Evolutionary conservation across 2,329 filamentous ascomycete species (phyloP).

Genomic region (Aspergillus vadensis): DNA sequence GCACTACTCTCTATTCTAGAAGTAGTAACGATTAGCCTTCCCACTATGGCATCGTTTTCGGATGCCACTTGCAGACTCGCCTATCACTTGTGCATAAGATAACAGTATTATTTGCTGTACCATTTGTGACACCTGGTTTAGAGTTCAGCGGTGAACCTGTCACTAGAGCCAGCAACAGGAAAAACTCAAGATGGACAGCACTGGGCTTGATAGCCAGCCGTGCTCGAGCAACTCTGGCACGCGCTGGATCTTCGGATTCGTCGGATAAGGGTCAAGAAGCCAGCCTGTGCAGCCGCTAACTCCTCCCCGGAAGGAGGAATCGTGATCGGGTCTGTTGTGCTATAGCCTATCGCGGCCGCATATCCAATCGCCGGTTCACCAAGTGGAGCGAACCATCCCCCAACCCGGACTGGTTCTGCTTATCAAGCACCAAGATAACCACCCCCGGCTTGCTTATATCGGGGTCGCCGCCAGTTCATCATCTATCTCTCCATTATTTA

Average conservation of each 20-base stretch:
- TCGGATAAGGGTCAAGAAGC: slow-evolving; percentile 1
- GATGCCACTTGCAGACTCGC: too few species aligned
- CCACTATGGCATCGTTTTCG: too few species aligned
- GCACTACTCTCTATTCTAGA: too few species aligned
- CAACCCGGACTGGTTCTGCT: neutral
- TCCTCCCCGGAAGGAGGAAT: neutral
- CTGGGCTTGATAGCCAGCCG: neutral
- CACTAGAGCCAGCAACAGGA: neutral
- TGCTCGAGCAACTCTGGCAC: neutral
- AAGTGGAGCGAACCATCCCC: neutral
- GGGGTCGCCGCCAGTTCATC: neutral
- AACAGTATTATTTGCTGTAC: neutral
- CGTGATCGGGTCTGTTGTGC: neutral
- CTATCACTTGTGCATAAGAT: too few species aligned
- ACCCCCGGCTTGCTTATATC: neutral
- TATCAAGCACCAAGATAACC: slow-evolving; percentile 11
- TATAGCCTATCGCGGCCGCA: neutral
- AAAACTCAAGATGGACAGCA: neutral
- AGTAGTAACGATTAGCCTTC: too few species aligned
- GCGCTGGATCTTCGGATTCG: neutral
- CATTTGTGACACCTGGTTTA: neutral
- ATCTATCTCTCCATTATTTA: neutral
- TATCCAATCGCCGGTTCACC: neutral
- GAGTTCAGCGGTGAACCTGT: neutral
- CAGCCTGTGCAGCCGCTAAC: neutral